Evolutionary conservation across 495 filamentous ascomycete species (phyloP).

Genomic region (Chlorociboria aeruginascens): DNA sequence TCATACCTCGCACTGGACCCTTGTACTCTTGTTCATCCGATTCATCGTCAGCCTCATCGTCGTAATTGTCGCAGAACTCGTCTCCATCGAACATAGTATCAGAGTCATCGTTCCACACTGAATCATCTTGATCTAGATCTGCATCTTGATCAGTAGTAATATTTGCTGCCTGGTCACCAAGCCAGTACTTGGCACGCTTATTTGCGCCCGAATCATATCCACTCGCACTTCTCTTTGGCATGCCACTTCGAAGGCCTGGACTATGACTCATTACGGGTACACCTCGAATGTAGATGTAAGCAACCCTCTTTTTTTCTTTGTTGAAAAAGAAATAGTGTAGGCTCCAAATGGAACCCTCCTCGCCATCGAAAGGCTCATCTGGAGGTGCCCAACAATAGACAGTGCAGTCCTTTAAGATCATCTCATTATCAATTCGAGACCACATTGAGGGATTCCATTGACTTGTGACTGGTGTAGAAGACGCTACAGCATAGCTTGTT

Average conservation of each 20-base stretch:
- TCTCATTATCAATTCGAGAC: slow-evolving; percentile 82
- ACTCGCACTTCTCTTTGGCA: slow-evolving; percentile 17
- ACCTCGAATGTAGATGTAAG: slow-evolving; percentile 81
- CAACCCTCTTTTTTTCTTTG: slow-evolving; percentile 82
- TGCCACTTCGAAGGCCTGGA: slow-evolving; percentile 26
- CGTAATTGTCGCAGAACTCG: slow-evolving; percentile 36
- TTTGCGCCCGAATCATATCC: slow-evolving; percentile 35
- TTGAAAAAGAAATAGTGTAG: slow-evolving; percentile 97
- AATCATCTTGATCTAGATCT: slow-evolving; percentile 10
- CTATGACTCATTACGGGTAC: slow-evolving; percentile 70
- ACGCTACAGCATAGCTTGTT: slow-evolving; percentile 25
- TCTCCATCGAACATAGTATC: slow-evolving; percentile 33
- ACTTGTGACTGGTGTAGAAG: slow-evolving; percentile 34
- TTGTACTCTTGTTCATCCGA: slow-evolving; percentile 25
- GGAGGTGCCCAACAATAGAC: slow-evolving; percentile 77
- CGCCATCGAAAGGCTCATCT: slow-evolving; percentile 76
- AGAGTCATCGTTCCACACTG: slow-evolving; percentile 15
- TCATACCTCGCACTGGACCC: slow-evolving; percentile 51
- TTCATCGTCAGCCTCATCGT: slow-evolving; percentile 38
- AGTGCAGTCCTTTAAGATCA: slow-evolving; percentile 73
- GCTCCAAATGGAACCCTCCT: slow-evolving; percentile 88
- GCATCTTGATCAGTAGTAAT: slow-evolving; percentile 26
- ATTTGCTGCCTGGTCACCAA: slow-evolving; percentile 44
- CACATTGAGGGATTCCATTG: slow-evolving; percentile 82
- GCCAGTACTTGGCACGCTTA: slow-evolving; percentile 76